Evolutionary conservation across 441 rosid species (phyloP).

Genomic region (Aquilaria agallochum): DNA sequence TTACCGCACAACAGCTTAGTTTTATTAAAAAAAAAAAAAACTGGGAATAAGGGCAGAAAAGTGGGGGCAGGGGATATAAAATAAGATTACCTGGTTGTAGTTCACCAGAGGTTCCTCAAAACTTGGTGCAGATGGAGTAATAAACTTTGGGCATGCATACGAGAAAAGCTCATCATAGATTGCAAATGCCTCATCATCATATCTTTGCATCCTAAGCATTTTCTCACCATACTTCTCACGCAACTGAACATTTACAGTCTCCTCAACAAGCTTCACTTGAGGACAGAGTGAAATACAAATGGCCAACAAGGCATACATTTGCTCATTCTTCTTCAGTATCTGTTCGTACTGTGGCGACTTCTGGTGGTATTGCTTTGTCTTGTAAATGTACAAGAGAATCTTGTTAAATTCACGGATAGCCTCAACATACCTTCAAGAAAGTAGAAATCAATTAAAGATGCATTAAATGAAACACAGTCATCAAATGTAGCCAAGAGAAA

Average conservation of each 20-base stretch:
- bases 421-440: conserved; percentile 67
- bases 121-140: conserved; percentile 90
- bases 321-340: conserved; percentile 93
- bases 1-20: not conserved
- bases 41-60: not conserved
- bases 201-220: conserved; percentile 90
- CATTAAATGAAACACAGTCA: not conserved
- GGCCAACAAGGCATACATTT: conserved; percentile 92
- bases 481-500: not conserved
- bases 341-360: conserved; percentile 93
- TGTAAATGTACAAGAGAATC: conserved; percentile 84
- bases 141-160: conserved; percentile 97
- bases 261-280: conserved; percentile 80
- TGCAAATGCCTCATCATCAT: conserved; percentile 82
- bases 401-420: conserved; percentile 92
- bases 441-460: not conserved
- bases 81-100: conserved; percentile 71
- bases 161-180: conserved; percentile 91
- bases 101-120: conserved; percentile 93
- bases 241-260: conserved; percentile 79
- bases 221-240: conserved; percentile 97
- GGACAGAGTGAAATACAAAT: conserved; percentile 88
- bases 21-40: not conserved
- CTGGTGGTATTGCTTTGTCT: conserved; percentile 91
- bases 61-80: not conserved